phyloP scores from a whole-genome alignment of 176 grass and related monocot genomes.

The Chloris gayana region DNA sequence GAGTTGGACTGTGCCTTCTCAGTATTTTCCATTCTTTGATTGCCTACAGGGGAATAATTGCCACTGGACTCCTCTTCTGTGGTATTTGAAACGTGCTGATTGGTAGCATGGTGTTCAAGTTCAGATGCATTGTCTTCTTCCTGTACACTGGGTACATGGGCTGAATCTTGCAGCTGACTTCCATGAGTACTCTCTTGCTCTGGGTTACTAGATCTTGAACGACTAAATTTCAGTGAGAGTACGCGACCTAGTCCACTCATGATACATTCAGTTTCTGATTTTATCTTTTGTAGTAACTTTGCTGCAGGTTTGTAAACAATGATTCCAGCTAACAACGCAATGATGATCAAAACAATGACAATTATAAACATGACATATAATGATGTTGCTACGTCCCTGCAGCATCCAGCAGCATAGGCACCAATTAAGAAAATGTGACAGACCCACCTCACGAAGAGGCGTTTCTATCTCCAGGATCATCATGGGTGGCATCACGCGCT shows the following conservation, averaged over 20 bases:
- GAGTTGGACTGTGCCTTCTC: not conserved
- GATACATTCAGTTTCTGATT: not conserved
- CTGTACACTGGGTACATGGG: not conserved
- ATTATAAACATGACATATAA: conserved; percentile 20
- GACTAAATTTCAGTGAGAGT: not conserved
- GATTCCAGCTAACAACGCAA: not conserved
- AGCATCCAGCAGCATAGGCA: conserved; percentile 58
- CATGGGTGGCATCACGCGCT: no score
- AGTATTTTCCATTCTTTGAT: not conserved
- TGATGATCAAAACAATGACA: conserved; percentile 29
- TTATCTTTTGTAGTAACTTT: not conserved
- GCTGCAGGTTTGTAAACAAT: conserved; percentile 19
- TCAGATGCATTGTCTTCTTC: not conserved
- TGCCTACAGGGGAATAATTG: not conserved
- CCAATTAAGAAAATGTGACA: conserved; percentile 56
- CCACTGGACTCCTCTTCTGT: not conserved
- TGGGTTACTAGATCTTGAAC: not conserved
- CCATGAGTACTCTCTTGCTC: not conserved
- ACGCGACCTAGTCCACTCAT: not conserved
- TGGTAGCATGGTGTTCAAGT: no score
- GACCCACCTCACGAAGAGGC: no score
- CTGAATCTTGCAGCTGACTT: not conserved
- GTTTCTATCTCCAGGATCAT: no score
- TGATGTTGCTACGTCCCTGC: conserved; percentile 23
- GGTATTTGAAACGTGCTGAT: not conserved